Base-by-base conservation (phyloP, 768 basidiomycete genomes). In the Leccinum incarnatum region DNA sequence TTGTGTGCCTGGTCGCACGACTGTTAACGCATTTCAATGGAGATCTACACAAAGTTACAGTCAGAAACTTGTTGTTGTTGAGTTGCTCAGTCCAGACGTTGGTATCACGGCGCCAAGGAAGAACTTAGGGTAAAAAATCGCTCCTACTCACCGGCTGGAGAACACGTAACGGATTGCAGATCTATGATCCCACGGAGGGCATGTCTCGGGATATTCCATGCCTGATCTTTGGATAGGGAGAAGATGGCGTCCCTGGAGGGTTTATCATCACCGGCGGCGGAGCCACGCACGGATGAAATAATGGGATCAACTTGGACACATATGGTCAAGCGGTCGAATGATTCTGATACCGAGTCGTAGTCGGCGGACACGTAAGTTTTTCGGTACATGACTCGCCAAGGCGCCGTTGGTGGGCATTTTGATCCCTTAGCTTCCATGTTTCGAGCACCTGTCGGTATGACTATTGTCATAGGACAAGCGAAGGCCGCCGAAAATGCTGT, bases 1-100 rank as follows among this genome's bases (percentile, higher is more conserved):
- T 23, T 9, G 10, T 46, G 23, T 27, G 15, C 11, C 42, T 14
- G 8, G 30, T 48, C 23, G 9, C 51, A 32, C n/a, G 40, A 15
- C 40, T 12, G 27, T 56, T 45, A 37, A 37, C 36, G 59, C 42
- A 48, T 21, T 61, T 37, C 48, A 55, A 47, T 37, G 25, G 25
- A n/a, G 14, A 45, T 19, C 21, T 51, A 17, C 14, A 32, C 1
- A 23, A 37, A 23, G 40, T 45, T 55, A 12, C 11, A 32, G 19
- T 23, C 19, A 19, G 42, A 11, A 5, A 4, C 11, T 15, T 14
- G 36, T 15, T 17, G 15, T 29, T 11, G 40, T 55, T 21, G 5
- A 34, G 32, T 34, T 40, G n/a, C 12, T 8, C 6, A 55, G 12
- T 29, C 14, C 27, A 30, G 9, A 23, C 11, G 17, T 29, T 47